Base-by-base conservation (phyloP, 2,329 filamentous ascomycete genomes). In the Pseudogymnoascus pannorum region DNA sequence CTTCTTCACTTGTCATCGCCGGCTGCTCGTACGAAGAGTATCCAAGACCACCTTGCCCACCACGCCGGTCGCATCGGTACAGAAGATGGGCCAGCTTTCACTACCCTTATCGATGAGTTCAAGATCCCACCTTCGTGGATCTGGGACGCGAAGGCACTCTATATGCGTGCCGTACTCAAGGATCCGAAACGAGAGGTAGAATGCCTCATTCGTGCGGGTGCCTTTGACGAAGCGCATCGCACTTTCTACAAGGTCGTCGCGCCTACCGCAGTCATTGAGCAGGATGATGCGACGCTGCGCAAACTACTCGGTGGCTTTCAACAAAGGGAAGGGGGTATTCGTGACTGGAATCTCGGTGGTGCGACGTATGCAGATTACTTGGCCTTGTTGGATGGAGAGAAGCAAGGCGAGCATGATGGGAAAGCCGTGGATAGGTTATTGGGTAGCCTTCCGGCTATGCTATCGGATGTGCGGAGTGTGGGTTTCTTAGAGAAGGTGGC, bases 61-160 rank as follows among this genome's bases (percentile, higher is more conserved):
- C 89, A 92, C 71, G 89, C 89, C 2, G 81, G 81, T 26, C 76
- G 81, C 16, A 85, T 95, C 59, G 82, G 86, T 6, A 77, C 81
- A 2, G 80, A 86, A 58, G 77, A 79, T 7, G 79, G 81, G 64
- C 71, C 75, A 14, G 80, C 75, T 60, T 91, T 86, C 73, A 76
- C 75, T 9, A 80, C 81, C 12, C 77, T 94, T 20, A 82, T 82
- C 0, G 76, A 81, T 48, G 84, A 83, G 31, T 83, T 92, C 60
- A 82, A 84, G 65, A 83, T 97, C 42, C 91, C 93, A 0, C 75
- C 80, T 1, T 74, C 81, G 3, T 96, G 93, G 92, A 81, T 97
- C 58, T 96, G 90, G 85, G 85, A 91, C 63, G 91, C 94, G 16
- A 90, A 92, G 71, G 92, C 92, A 11, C 79, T 93, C 12, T 88